Percentiles rank a stretch among this genome's conserved stretches.
Conservation (phyloP, 2,329 filamentous ascomycete genomes). For the Colletotrichum eremochloae region DNA sequence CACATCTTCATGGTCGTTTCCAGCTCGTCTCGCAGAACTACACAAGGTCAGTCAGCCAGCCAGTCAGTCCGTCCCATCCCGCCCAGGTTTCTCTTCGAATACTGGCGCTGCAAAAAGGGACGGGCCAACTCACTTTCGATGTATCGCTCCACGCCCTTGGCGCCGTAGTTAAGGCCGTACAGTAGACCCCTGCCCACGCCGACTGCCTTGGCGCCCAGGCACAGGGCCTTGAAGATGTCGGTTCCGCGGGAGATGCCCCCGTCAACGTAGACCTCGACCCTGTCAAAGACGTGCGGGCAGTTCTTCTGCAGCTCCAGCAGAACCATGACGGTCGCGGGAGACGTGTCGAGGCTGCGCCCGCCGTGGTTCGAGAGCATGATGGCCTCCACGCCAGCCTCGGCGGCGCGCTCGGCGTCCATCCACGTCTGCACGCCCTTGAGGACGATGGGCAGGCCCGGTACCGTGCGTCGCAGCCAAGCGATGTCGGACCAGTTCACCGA, state of each 20-base stretch:
- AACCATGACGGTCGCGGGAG: constrained; percentile 68
- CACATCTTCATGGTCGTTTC: constrained; percentile 76
- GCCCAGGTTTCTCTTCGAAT: background rate
- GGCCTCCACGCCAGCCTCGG: constrained; percentile 72
- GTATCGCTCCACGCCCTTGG: constrained; percentile 66
- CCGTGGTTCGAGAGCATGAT: constrained; percentile 81
- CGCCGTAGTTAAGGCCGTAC: constrained; percentile 72
- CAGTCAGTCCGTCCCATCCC: background rate
- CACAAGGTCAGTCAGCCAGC: background rate
- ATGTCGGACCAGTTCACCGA: constrained; percentile 74
- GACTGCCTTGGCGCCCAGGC: constrained; percentile 73
- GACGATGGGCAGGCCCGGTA: constrained; percentile 68
- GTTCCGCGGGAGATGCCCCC: constrained; percentile 75
- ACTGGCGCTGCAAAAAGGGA: background rate
- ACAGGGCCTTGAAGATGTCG: constrained; percentile 76
- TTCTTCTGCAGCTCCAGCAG: constrained; percentile 73
- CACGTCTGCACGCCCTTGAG: constrained; percentile 80
- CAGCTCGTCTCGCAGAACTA: constrained; percentile 70
- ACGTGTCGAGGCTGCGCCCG: constrained; percentile 67
- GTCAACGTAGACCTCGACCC: constrained; percentile 74
- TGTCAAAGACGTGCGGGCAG: constrained; percentile 71
- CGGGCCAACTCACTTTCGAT: constrained; percentile 61
- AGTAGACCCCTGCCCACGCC: constrained; percentile 73
- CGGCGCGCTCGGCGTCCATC: constrained; percentile 71
- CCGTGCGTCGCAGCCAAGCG: constrained; percentile 71